A percentile compares a stretch with the other conserved stretches of the same genome.
These are phyloP conservation scores for Trichoderma sp. DNA, from an alignment of 2,329 filamentous ascomycete genomes.

Conservation along the genomic window DNA sequence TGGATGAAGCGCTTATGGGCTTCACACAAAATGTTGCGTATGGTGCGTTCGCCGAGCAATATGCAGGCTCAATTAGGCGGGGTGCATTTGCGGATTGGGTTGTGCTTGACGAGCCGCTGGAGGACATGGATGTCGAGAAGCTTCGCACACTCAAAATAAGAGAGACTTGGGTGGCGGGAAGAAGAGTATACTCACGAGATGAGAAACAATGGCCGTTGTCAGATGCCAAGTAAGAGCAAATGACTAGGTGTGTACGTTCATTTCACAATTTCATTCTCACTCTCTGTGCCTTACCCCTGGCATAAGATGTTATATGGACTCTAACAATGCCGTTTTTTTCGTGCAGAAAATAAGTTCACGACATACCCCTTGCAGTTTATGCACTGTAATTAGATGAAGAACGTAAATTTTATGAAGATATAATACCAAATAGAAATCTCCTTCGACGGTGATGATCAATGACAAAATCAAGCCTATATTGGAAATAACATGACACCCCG, in stretches of 20 bases:
- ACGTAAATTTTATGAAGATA: background rate
- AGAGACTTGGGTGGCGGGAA: constrained; percentile 70
- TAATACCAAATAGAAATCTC: background rate
- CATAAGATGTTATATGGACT: background rate
- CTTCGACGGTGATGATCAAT: background rate
- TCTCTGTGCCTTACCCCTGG: too few species aligned
- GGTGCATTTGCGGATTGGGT: constrained; percentile 70
- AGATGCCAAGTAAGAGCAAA: too few species aligned
- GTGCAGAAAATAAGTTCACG: background rate
- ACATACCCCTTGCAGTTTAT: background rate
- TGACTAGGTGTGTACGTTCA: background rate
- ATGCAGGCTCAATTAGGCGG: constrained; percentile 59
- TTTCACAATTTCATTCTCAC: background rate
- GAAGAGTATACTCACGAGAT: constrained; percentile 43
- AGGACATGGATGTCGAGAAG: constrained; percentile 50
- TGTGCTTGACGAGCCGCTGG: constrained; percentile 62
- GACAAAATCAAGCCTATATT: background rate
- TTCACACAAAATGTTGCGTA: constrained; percentile 63
- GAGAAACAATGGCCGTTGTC: background rate
- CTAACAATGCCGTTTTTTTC: background rate
- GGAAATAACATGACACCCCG: background rate
- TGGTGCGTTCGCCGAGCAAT: constrained; percentile 59
- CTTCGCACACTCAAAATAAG: constrained; percentile 56
- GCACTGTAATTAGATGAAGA: background rate
- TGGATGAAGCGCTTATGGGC: constrained; percentile 61